Evolutionary conservation across 208 protist genomes (phyloP), one percentile per base, ranked within the genome.

Genomic region (Leptomonas pyrrhocoris): DNA sequence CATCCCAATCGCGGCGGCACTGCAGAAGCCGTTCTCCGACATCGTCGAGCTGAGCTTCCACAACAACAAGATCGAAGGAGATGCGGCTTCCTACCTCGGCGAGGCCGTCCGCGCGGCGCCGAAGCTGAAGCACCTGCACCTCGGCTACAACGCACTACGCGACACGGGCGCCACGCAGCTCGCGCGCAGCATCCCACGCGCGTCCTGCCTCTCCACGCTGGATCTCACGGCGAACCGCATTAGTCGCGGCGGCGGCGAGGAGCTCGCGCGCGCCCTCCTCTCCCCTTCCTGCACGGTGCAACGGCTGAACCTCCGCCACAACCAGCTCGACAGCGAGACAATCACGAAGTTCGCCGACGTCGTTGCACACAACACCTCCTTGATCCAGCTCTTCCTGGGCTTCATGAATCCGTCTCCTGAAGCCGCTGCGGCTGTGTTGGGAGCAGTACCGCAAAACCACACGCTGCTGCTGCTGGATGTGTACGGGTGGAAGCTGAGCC

Each of bases 341-440:
- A 86, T 96, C 53, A 79, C 75, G 50, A 61, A 54, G 58, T 96
- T 89, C 54, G 85, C 64, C 0, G 80, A 85, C n/a, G 92, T 94
- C 27, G 15, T 96, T 3, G 45, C 56, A 5, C 56, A 58, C 25
- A 96, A 96, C 72, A 86, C 80, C 23, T 94, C 89, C 2, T 81
- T 96, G 36, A 93, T 93, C 67, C 92, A 96, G 76, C 87, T 96
- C 48, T 96, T 94, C 63, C 85, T 96, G n/a, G 92, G 92, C 59
- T 94, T 89, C 79, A 96, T 96, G 92, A 90, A 83, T 46, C 87
- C 92, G 8, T 80, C 73, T 23, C 77, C 89, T 19, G 82, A 90
- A n/a, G 74, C 74, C 12, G 80, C 86, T 0, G 82, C 66, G 25
- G 25, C 68, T 28, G 87, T 94, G 34, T 83, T 96, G 36, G 58